phyloP scores from a whole-genome alignment of 257 asterid genomes.

The Solanum boliviense region DNA sequence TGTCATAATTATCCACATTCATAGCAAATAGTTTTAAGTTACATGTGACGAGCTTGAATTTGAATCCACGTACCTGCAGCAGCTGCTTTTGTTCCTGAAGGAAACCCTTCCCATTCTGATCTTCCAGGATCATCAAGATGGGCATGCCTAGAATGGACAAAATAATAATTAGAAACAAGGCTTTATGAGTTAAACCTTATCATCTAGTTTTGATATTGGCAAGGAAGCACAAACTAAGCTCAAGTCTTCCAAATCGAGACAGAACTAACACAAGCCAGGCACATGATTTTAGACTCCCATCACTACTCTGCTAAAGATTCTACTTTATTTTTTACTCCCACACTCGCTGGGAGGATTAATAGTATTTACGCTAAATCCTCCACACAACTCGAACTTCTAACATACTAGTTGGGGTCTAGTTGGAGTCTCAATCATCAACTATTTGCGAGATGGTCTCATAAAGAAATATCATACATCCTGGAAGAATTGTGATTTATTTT shows the following conservation, averaged over 20 bases:
- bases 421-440: background rate
- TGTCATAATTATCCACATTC: background rate
- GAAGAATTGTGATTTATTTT: background rate
- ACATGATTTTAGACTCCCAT: background rate
- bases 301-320: background rate
- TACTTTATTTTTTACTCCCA: background rate
- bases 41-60: background rate
- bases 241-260: background rate
- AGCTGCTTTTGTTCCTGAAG: constrained; percentile 95
- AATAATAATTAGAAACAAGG: background rate
- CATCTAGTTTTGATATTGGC: background rate
- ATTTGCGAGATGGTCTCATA: background rate
- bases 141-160: constrained; percentile 44
- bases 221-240: background rate
- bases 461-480: background rate
- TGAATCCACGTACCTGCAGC: constrained; percentile 65
- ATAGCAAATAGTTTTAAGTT: background rate
- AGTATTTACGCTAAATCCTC: background rate
- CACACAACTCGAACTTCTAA: background rate
- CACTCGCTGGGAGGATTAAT: background rate
- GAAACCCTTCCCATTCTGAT: constrained; percentile 98
- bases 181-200: background rate
- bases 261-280: background rate
- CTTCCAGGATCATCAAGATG: constrained; percentile 98
- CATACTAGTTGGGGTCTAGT: background rate